Percentiles rank a stretch among this genome's conserved stretches.
Conservation (phyloP, 1,284 basidiomycete species). For the Coniferiporia weirii region DNA sequence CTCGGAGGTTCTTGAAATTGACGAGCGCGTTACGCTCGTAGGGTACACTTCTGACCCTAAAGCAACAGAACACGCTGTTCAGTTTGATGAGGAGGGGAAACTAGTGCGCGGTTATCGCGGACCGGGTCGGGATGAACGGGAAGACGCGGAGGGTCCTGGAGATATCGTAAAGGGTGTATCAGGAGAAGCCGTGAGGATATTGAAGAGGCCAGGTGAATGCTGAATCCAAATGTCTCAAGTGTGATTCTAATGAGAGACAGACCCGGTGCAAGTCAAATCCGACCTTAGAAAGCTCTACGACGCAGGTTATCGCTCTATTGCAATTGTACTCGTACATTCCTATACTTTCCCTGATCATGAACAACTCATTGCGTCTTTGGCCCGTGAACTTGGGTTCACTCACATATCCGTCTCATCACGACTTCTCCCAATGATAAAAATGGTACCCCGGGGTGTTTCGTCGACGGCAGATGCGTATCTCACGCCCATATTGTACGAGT, state of each 20-base stretch:
- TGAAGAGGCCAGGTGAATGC: slow-evolving; percentile 67
- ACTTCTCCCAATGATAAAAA: slow-evolving; percentile 92
- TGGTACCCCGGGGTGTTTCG: slow-evolving; percentile 89
- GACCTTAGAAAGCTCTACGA: slow-evolving; percentile 70
- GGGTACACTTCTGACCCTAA: slow-evolving; percentile 90
- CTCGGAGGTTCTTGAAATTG: slow-evolving; percentile 79
- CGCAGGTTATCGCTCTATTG: slow-evolving; percentile 77
- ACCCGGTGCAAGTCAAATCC: slow-evolving; percentile 42
- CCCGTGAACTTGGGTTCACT: slow-evolving; percentile 75
- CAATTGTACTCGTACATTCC: slow-evolving; percentile 86
- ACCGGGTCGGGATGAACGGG: slow-evolving; percentile 61
- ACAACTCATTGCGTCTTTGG: slow-evolving; percentile 63
- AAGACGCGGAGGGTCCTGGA: slow-evolving; percentile 69
- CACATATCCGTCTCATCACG: slow-evolving; percentile 88
- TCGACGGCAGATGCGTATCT: slow-evolving; percentile 96
- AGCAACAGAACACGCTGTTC: slow-evolving; percentile 67
- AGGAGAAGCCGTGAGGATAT: slow-evolving; percentile 87
- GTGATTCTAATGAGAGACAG: slow-evolving; percentile 29
- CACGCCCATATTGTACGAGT: slow-evolving; percentile 81
- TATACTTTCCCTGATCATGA: slow-evolving; percentile 90
- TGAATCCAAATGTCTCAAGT: not conserved
- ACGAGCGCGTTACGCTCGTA: slow-evolving; percentile 92
- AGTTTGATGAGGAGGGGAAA: slow-evolving; percentile 67
- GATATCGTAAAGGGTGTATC: slow-evolving; percentile 79
- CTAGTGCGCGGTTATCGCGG: slow-evolving; percentile 70